Evolutionary conservation across 2,329 filamentous ascomycete genomes (phyloP), one percentile per base, ranked within the genome.

Genomic region (Didymella glomerata): DNA sequence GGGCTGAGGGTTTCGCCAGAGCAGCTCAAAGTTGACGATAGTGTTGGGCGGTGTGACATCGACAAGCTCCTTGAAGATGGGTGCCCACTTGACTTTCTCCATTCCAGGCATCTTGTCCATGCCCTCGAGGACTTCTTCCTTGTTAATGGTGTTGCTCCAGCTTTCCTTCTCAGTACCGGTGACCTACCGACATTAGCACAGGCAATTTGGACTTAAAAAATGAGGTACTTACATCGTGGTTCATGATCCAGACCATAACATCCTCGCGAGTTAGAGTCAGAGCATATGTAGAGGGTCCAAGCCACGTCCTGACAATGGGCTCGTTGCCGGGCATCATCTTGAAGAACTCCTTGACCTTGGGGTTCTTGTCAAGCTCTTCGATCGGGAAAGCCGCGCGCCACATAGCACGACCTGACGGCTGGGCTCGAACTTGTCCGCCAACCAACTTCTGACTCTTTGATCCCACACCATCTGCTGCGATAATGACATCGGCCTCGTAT

Each of bases 181-280:
- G 7, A 77, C 77, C 77, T 79, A 24, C n/a, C 10, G 10, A 1
- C 22, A 38, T 73, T 52, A 73, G 61, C 13, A 10, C 25, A n/a
- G 10, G 5, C 13, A 48, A 24, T n/a, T 16, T 24, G 0, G 32
- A 22, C 1, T 32, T 4, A 13, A n/a, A 16, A 2, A 18, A n/a
- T 10, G 5, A 3, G 41, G 7, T 27, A 44, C 72, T 64, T 62
- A 76, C 79, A 62, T 81, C 79, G 69, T 81, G 79, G 67, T 82
- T 82, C 74, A 82, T 78, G 68, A 82, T 81, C 80, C 80, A 82
- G 22, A 82, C 80, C 77, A 81, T 81, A 30, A 79, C 78, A 65
- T 82, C 80, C 14, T 78, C 76, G 8, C 80, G 75, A 9, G 77
- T 80, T 30, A 82, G 64, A 1, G 79, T 82, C 51, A 82, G 69